Evolutionary conservation across 495 filamentous ascomycete genomes (phyloP).

Genomic region (Penicillium paradoxum): DNA sequence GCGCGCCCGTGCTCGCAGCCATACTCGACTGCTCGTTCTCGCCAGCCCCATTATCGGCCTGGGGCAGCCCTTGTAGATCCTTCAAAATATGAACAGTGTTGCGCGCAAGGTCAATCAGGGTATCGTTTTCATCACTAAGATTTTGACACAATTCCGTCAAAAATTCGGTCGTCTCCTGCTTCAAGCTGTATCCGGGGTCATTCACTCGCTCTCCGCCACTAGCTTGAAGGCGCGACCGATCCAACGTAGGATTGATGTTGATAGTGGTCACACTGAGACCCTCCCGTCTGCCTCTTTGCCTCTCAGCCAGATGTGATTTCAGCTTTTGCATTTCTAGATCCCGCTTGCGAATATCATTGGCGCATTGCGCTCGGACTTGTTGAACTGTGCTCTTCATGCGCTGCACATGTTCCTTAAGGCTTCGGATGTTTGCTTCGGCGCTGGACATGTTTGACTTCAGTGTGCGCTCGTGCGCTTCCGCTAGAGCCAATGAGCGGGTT

Average conservation of each 20-base stretch:
- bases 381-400: conserved; percentile 69
- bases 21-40: conserved; percentile 35
- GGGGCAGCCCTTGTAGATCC: conserved; percentile 72
- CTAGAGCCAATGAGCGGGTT: conserved; percentile 66
- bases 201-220: conserved; percentile 45
- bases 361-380: conserved; percentile 81
- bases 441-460: conserved; percentile 62
- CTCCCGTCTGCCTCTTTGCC: conserved; percentile 47
- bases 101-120: conserved; percentile 65
- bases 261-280: conserved; percentile 47
- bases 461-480: conserved; percentile 67
- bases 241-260: conserved; percentile 40
- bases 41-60: conserved; percentile 29
- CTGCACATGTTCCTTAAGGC: conserved; percentile 73
- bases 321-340: conserved; percentile 83
- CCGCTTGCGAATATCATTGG: conserved; percentile 86
- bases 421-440: conserved; percentile 63
- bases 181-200: conserved; percentile 64
- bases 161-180: conserved; percentile 86
- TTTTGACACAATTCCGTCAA: conserved; percentile 82
- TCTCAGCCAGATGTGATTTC: conserved; percentile 72
- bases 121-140: conserved; percentile 91
- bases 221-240: conserved; percentile 22
- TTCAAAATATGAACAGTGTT: conserved; percentile 66
- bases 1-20: conserved; percentile 32